Evolutionary conservation across 75 land plant species (phyloP), one percentile per base, ranked within the genome.

Genomic region (Larix kaempferi): DNA sequence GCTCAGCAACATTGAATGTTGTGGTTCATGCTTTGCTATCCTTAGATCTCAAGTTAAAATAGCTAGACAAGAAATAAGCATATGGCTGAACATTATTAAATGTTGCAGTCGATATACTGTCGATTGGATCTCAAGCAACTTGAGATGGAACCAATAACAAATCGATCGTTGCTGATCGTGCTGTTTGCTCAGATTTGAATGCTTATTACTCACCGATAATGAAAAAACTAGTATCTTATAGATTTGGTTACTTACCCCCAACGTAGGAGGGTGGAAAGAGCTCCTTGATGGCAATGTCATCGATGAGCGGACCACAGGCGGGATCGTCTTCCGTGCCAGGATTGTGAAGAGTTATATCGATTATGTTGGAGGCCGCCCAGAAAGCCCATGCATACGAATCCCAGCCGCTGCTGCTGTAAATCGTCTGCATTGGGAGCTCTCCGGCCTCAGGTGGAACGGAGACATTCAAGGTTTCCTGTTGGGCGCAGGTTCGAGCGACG

Each of bases 321-420:
- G 86, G 87, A 66, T 89, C 91, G 75, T 89, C 89, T 23, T 81
- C 85, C 22, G 74, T 77, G 3, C 90, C 88, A 2, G 90, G 90
- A 54, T 88, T 88, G 75, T 88, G 90, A 4, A 88, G 72, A 12
- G 78, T 44, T 8, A 88, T 27, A 55, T 80, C 81, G 0, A 56
- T 83, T 0, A n/a, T 49, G 10, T 59, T 59, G 33, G 3, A 4
- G 6, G 57, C 6, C 0, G 88, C 90, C 35, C 55, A 69, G 66
- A 89, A 90, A 1, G 80, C 92, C 92, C 92, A 90, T 16, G 91
- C 80, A 33, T 88, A 88, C 16, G 84, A 73, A 33, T 81, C 85
- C 85, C 85, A 84, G 12, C 78, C 84, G 17, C 23, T 62, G 79
- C 79, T 79, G 76, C 79, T 77, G 79, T 84, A 84, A 27, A 81